Evolutionary conservation across 2,329 filamentous ascomycete genomes (phyloP), one percentile per base, ranked within the genome.

Genomic region (Arthrobotrys musiformis): DNA sequence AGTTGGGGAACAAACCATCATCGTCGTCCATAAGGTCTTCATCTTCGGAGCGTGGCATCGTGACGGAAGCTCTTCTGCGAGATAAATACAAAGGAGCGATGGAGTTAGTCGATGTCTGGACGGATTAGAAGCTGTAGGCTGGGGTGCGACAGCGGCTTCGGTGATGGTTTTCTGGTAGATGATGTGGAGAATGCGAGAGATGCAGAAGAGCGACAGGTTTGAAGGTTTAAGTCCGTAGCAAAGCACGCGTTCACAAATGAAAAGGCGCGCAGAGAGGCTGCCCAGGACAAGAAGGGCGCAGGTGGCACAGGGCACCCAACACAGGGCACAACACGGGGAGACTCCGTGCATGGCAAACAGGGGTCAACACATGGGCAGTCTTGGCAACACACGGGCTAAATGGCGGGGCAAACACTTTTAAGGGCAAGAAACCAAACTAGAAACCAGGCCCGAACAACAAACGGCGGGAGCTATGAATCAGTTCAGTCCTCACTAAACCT

Each of bases 121-220:
- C 6, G 28, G 26, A 42, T 19, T 26, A 9, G 28, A 17, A 6
- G 17, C 26, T 19, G 28, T 64, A 75, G 61, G 82, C 79, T 80
- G 88, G 17, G 86, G 83, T 63, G 88, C 87, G 78, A 86, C 84
- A 73, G 87, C 84, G 73, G 87, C 86, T 70, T 87, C 86, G 48
- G 84, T 84, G 54, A 86, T 83, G 58, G 4, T 42, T 42, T 19
- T 82, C 72, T 79, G 78, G 72, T 80, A 85, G 46, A 85, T 84
- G 52, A 28, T 48, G 58, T 33, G 58, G 56, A 50, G 50, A 46
- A 46, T 52, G 50, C 11, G n/a, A n/a, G n/a, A n/a, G n/a, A n/a
- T n/a, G 9, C 15, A 11, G 60, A 48, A 61, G 70, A 58, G 70
- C 52, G 70, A 74, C 70, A 60, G 48, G 56, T 56, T 58, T 61